Percentiles rank a stretch among this genome's conserved stretches.
These are phyloP conservation scores for Lepidium campestre DNA, from an alignment of 441 rosid genomes.

Conservation along the genomic window DNA sequence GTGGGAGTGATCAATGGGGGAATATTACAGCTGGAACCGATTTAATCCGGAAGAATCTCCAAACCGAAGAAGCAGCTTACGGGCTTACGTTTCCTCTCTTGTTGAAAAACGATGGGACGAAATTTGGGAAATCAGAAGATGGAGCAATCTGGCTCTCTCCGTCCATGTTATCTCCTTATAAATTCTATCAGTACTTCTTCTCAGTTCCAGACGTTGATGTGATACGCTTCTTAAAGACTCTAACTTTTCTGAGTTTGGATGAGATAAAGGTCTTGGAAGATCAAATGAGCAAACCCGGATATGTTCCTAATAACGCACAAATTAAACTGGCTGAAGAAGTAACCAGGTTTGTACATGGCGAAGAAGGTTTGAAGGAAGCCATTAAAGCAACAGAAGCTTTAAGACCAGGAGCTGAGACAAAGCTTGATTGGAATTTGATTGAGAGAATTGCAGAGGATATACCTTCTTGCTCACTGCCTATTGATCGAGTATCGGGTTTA, in stretches of 20 bases:
- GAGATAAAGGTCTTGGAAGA: conserved; percentile 59
- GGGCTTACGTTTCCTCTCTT: conserved; percentile 92
- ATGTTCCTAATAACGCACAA: conserved; percentile 70
- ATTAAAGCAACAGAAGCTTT: conserved; percentile 85
- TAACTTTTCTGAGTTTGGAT: conserved; percentile 68
- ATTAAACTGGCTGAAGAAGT: conserved; percentile 90
- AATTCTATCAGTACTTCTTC: conserved; percentile 93
- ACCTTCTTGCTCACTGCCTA: conserved; percentile 69
- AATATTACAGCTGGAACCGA: conserved; percentile 94
- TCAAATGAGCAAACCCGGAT: conserved; percentile 65
- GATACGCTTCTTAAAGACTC: conserved; percentile 65
- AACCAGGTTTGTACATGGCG: conserved; percentile 85
- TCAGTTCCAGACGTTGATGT: conserved; percentile 81
- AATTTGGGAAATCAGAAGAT: conserved; percentile 93
- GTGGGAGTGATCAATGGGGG: conserved; percentile 99
- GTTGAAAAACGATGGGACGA: conserved; percentile 82
- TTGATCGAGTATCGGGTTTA: conserved; percentile 49
- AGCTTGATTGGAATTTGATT: conserved; percentile 82
- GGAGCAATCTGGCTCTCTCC: conserved; percentile 95
- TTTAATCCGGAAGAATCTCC: conserved; percentile 69
- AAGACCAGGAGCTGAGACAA: conserved; percentile 88
- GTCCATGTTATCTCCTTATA: conserved; percentile 70
- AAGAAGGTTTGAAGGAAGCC: conserved; percentile 84
- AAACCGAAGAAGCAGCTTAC: conserved; percentile 53
- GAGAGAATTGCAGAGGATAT: conserved; percentile 86